phyloP scores from a whole-genome alignment of 495 filamentous ascomycete genomes.

The Elasticomyces elasticus region DNA sequence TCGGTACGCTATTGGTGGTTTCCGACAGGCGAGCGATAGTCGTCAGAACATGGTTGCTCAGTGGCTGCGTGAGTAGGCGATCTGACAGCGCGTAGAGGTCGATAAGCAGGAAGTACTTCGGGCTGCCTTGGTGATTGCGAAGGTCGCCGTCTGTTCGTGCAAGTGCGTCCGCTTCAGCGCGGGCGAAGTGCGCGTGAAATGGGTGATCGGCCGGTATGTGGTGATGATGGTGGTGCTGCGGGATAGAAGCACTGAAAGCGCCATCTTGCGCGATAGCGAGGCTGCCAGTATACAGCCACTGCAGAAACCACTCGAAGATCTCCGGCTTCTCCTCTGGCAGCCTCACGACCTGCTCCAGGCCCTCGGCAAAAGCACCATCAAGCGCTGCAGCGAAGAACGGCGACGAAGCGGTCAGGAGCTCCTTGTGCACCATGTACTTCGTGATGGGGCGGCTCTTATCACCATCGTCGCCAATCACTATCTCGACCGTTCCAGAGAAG shows the following conservation, averaged over 20 bases:
- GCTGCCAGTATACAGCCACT: conserved; percentile 39
- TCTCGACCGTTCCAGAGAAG: conserved; percentile 25
- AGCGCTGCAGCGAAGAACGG: conserved; percentile 44
- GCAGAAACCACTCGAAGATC: conserved; percentile 37
- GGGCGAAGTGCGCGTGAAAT: background rate
- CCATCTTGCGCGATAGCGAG: conserved; percentile 17
- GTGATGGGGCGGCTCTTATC: conserved; percentile 9
- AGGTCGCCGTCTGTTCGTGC: conserved; percentile 24
- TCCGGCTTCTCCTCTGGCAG: conserved; percentile 33
- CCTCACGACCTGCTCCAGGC: conserved; percentile 28
- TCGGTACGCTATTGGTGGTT: conserved; percentile 37
- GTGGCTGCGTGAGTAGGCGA: conserved; percentile 30
- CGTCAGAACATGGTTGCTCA: conserved; percentile 35
- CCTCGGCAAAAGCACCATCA: conserved; percentile 38
- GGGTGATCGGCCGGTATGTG: background rate
- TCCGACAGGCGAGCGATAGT: conserved; percentile 34
- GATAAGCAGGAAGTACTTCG: conserved; percentile 40
- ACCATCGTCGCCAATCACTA: conserved; percentile 29
- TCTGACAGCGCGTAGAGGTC: conserved; percentile 39
- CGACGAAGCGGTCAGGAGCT: conserved; percentile 34
- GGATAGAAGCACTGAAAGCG: background rate
- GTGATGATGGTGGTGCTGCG: background rate
- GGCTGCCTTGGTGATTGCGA: conserved; percentile 28
- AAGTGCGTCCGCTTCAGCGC: conserved; percentile 10
- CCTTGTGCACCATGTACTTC: conserved; percentile 35